These are phyloP conservation scores for Acanthochlamys bracteata DNA, from an alignment of 106 monocot species.

Conservation along the genomic window DNA sequence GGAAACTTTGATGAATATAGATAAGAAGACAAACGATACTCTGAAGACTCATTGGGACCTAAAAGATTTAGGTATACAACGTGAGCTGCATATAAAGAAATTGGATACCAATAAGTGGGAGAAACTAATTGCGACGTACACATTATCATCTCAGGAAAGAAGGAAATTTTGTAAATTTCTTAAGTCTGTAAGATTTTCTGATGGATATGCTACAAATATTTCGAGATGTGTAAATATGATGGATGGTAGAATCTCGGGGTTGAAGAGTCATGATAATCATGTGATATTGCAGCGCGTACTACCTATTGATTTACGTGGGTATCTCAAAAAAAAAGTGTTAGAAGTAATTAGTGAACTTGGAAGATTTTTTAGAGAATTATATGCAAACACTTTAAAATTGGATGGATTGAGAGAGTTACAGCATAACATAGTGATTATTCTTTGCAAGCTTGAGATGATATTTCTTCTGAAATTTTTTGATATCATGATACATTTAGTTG, in stretches of 20 bases:
- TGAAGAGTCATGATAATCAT: conserved; percentile 17
- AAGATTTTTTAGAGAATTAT: conserved; percentile 10
- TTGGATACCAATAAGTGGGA: no score
- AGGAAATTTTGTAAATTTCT: background rate
- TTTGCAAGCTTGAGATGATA: no score
- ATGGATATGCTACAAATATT: conserved; percentile 14
- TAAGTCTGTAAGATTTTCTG: background rate
- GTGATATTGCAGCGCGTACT: background rate
- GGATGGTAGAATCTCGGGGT: background rate
- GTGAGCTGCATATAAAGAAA: background rate
- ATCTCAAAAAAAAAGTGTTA: background rate
- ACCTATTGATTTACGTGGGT: conserved; percentile 1
- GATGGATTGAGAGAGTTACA: background rate
- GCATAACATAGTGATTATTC: no score
- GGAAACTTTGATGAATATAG: background rate
- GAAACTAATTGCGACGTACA: background rate
- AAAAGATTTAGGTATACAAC: background rate
- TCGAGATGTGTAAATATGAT: conserved; percentile 2
- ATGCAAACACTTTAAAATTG: background rate
- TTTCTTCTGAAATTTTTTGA: no score
- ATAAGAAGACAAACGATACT: background rate
- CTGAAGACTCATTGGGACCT: background rate
- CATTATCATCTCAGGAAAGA: background rate
- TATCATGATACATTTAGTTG: no score
- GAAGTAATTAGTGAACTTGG: conserved; percentile 1